Conservation (phyloP, 495 filamentous ascomycete species). For the Penicillium maclennaniae region DNA sequence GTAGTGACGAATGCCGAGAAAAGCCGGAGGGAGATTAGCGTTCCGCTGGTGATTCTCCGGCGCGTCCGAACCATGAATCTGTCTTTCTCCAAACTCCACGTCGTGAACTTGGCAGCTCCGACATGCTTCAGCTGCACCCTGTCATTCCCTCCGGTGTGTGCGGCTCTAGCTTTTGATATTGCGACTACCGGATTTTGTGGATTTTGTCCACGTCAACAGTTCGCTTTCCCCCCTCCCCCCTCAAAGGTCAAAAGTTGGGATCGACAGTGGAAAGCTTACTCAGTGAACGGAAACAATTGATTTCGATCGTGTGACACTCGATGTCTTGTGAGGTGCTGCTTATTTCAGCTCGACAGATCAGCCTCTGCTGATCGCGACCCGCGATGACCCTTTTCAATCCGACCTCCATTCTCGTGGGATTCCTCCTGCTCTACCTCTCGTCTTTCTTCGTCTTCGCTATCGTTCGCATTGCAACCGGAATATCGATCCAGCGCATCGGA, state of each 20-base stretch:
- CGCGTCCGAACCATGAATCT: slow-evolving; percentile 26
- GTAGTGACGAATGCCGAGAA: slow-evolving; percentile 12
- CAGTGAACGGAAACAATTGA: slow-evolving; percentile 24
- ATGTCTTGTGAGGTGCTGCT: slow-evolving; percentile 19
- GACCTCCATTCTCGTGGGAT: slow-evolving; percentile 77
- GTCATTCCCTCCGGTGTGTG: slow-evolving; percentile 4
- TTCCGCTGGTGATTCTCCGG: slow-evolving; percentile 25
- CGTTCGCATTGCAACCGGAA: slow-evolving; percentile 83
- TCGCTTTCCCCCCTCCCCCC: background rate
- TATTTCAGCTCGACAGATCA: slow-evolving; percentile 32
- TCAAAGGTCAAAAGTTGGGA: slow-evolving; percentile 8
- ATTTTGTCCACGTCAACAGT: background rate
- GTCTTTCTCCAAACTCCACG: slow-evolving; percentile 15
- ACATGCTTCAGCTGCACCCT: slow-evolving; percentile 17
- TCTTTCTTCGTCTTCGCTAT: slow-evolving; percentile 94
- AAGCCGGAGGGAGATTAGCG: slow-evolving; percentile 13
- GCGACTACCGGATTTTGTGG: background rate
- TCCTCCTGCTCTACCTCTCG: slow-evolving; percentile 82
- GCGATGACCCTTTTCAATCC: slow-evolving; percentile 60
- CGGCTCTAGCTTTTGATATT: slow-evolving; percentile 2
- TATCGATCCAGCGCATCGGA: slow-evolving; percentile 93
- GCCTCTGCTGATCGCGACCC: slow-evolving; percentile 37
- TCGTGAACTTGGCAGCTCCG: slow-evolving; percentile 1
- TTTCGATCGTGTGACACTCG: slow-evolving; percentile 13
- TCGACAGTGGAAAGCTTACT: slow-evolving; percentile 6